Conservation (phyloP, 176 grass and related monocot species). For the Carex kokanica region DNA sequence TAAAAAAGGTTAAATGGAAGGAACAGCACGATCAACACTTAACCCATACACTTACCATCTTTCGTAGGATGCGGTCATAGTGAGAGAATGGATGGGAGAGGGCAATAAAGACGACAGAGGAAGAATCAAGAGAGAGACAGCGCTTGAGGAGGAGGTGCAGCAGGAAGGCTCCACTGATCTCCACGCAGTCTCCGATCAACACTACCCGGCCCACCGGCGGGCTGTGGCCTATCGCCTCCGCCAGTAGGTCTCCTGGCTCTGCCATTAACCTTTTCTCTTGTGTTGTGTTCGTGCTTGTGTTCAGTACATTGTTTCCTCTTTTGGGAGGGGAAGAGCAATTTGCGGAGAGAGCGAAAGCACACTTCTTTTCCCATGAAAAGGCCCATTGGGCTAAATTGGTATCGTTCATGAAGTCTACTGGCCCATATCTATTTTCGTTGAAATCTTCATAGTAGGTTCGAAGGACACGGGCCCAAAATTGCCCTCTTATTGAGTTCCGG, state of each 20-base stretch:
- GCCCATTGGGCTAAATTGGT: background rate
- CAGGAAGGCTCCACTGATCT: constrained; percentile 43
- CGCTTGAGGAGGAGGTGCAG: constrained; percentile 44
- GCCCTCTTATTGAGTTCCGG: background rate
- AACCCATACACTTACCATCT: constrained; percentile 29
- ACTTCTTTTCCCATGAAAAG: background rate
- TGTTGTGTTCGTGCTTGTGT: background rate
- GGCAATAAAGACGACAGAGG: constrained; percentile 29
- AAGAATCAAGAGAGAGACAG: background rate
- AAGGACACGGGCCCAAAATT: constrained; percentile 6
- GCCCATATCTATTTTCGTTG: too few relatives aligned
- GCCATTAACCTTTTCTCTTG: constrained; percentile 15
- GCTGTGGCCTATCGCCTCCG: constrained; percentile 34
- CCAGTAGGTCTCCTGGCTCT: constrained; percentile 27
- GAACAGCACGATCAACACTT: background rate
- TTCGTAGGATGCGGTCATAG: constrained; percentile 33
- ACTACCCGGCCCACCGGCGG: constrained; percentile 1
- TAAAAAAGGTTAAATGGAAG: background rate
- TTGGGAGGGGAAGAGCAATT: background rate
- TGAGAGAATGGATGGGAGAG: constrained; percentile 33
- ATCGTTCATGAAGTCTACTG: too few relatives aligned
- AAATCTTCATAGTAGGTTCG: too few relatives aligned
- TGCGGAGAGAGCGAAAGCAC: background rate
- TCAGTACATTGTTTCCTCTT: too few relatives aligned
- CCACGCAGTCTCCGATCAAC: constrained; percentile 42